Evolutionary conservation across 208 protist species (phyloP).

Genomic region (Endotrypanum monterogeii): DNA sequence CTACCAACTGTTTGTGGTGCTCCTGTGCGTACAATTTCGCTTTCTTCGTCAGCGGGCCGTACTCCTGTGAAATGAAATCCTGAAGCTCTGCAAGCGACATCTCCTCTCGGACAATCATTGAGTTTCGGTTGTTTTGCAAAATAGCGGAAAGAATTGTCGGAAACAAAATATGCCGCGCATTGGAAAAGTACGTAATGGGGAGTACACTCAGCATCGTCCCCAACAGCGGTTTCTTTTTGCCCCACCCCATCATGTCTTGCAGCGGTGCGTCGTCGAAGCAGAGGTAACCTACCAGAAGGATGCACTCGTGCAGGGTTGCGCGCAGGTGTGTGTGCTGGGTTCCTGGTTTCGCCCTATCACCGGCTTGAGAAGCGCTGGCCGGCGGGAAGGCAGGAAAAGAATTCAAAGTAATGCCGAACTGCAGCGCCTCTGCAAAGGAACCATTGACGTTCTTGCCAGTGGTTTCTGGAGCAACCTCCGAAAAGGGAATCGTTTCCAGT

Average conservation of each 20-base stretch:
- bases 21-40: constrained; percentile 67
- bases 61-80: constrained; percentile 72
- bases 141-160: constrained; percentile 70
- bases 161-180: constrained; percentile 82
- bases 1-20: constrained; percentile 51
- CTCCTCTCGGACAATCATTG: constrained; percentile 55
- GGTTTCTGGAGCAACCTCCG: constrained; percentile 19
- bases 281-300: constrained; percentile 81
- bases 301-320: constrained; percentile 77
- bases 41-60: constrained; percentile 67
- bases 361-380: not conserved
- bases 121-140: constrained; percentile 55
- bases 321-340: constrained; percentile 52
- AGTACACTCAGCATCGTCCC: constrained; percentile 62
- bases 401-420: constrained; percentile 71
- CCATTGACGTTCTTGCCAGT: not conserved
- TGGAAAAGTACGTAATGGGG: constrained; percentile 83
- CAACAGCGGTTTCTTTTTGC: constrained; percentile 66
- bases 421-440: constrained; percentile 74
- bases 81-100: constrained; percentile 71
- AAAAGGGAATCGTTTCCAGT: constrained; percentile 53
- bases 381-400: constrained; percentile 42
- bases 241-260: constrained; percentile 87
- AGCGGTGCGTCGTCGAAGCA: constrained; percentile 71
- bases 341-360: constrained; percentile 27